Evolutionary conservation across 2,329 filamentous ascomycete genomes (phyloP).

Genomic region (Talaromyces marneffei): DNA sequence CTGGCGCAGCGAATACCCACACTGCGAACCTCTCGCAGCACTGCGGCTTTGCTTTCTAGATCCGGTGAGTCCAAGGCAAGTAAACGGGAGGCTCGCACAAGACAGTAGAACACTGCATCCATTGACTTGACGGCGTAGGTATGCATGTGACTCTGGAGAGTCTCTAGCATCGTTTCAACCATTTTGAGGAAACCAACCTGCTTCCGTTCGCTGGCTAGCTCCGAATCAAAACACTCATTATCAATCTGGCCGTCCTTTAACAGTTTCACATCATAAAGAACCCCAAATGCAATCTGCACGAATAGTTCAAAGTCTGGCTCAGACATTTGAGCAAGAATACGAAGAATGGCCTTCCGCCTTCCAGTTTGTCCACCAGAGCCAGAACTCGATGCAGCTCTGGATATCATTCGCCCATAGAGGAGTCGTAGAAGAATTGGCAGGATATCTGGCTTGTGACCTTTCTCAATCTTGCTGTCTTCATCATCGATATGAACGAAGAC

Average conservation of each 20-base stretch:
- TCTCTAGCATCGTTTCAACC: conserved; percentile 78
- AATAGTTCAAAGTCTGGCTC: conserved; percentile 72
- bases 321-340: conserved; percentile 71
- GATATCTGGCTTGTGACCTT: conserved; percentile 64
- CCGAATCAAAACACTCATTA: conserved; percentile 51
- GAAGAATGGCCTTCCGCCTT: conserved; percentile 66
- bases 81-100: conserved; percentile 62
- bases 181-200: conserved; percentile 90
- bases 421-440: conserved; percentile 84
- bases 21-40: conserved; percentile 47
- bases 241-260: conserved; percentile 47
- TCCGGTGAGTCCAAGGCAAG: conserved; percentile 33
- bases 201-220: conserved; percentile 64
- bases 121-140: conserved; percentile 64
- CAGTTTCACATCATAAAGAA: conserved; percentile 57
- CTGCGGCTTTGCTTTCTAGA: conserved; percentile 25
- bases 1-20: conserved; percentile 74
- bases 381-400: conserved; percentile 68
- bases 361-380: conserved; percentile 76
- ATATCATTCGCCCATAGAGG: conserved; percentile 83
- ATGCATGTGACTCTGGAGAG: conserved; percentile 67
- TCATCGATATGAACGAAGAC: conserved; percentile 71
- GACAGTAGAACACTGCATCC: conserved; percentile 73
- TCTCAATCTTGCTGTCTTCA: conserved; percentile 60
- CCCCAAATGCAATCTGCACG: conserved; percentile 72